These are phyloP conservation scores for Backusella westeae DNA, from an alignment of 192 early-diverging fungal species.

Conservation along the genomic window DNA sequence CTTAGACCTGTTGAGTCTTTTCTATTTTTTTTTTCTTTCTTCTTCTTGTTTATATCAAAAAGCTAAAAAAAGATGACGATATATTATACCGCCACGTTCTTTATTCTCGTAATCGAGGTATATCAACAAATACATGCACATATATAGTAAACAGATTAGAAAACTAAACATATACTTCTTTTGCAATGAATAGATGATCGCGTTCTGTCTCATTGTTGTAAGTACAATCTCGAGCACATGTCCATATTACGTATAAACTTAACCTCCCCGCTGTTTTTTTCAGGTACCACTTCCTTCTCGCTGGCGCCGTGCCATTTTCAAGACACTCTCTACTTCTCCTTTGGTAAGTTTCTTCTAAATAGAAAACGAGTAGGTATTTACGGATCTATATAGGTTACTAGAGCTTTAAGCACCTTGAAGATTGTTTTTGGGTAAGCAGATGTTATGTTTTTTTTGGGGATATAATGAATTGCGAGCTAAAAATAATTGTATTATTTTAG, in stretches of 20 bases:
- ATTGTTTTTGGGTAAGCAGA: constrained; percentile 51
- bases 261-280: not conserved
- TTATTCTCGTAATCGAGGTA: constrained; percentile 26
- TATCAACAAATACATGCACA: too few species aligned
- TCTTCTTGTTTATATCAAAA: not conserved
- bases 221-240: not conserved
- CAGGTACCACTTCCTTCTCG: constrained; percentile 53
- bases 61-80: constrained; percentile 15
- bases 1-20: not conserved
- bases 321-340: constrained; percentile 43
- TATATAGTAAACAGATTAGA: not conserved
- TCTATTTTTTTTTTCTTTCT: not conserved
- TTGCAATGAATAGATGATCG: constrained; percentile 10
- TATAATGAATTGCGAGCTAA: not conserved
- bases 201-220: constrained; percentile 26
- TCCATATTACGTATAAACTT: not conserved
- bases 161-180: not conserved
- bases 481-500: constrained; percentile 21
- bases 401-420: constrained; percentile 41
- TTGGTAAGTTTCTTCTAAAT: constrained; percentile 30
- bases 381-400: constrained; percentile 17
- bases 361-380: not conserved
- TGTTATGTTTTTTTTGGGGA: not conserved
- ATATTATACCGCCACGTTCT: constrained; percentile 23
- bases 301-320: constrained; percentile 51